Percentiles rank a stretch among this genome's conserved stretches.
These are phyloP conservation scores for Brassica rapa DNA, from an alignment of 345 rosid genomes.

Conservation along the genomic window DNA sequence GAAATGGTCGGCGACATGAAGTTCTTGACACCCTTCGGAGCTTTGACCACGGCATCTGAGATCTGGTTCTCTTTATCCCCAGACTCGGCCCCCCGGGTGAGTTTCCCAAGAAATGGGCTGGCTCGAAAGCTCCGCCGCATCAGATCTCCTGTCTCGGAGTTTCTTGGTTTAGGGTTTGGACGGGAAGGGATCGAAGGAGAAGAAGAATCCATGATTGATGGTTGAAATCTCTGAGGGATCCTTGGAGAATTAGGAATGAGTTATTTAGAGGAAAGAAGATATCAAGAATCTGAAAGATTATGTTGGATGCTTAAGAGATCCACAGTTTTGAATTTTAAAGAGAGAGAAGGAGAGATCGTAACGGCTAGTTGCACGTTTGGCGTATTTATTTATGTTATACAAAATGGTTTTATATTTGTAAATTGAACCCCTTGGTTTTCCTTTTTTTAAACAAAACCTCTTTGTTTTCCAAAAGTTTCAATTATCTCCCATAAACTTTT, in stretches of 20 bases:
- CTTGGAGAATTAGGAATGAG: too few relatives aligned
- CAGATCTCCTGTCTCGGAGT: constrained; percentile 54
- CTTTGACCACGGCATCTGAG: constrained; percentile 40
- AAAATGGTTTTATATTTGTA: neutral
- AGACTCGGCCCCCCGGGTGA: constrained; percentile 39
- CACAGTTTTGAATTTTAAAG: constrained; percentile 6
- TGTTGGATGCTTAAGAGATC: constrained; percentile 9
- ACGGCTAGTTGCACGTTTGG: constrained; percentile 43
- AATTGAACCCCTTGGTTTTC: neutral
- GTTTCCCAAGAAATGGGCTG: constrained; percentile 58
- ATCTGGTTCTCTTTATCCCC: constrained; percentile 66
- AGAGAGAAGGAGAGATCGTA: constrained; percentile 32
- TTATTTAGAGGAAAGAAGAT: constrained; percentile 24
- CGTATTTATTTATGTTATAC: constrained; percentile 2
- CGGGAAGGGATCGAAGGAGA: constrained; percentile 39
- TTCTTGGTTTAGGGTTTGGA: constrained; percentile 48
- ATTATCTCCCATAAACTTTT: neutral
- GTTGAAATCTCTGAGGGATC: neutral
- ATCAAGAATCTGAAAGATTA: constrained; percentile 30
- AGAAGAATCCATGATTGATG: constrained; percentile 38
- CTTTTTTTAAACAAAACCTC: neutral
- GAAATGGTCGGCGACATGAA: constrained; percentile 92
- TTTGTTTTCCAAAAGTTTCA: neutral
- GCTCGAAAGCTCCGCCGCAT: constrained; percentile 70
- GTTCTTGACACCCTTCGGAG: constrained; percentile 56